Evolutionary conservation across 2,329 filamentous ascomycete genomes (phyloP).

Genomic region (Diaporthe sp.): DNA sequence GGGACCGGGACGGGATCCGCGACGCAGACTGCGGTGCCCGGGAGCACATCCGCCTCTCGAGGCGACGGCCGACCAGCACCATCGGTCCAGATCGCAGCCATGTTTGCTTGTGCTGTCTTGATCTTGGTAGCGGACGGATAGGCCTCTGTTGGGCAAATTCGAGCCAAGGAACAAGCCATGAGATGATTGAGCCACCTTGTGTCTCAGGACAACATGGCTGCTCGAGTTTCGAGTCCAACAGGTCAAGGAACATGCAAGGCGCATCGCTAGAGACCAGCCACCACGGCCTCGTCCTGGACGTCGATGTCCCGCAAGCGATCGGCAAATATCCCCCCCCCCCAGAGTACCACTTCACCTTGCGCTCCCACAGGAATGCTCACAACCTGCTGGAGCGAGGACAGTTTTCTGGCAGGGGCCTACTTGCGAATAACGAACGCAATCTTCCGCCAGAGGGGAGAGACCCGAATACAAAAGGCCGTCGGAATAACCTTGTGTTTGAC

Average conservation of each 20-base stretch:
- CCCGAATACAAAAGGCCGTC: background rate
- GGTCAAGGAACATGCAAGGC: no score
- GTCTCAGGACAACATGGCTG: background rate
- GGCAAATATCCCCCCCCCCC: background rate
- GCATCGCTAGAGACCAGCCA: background rate
- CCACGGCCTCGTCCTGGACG: background rate
- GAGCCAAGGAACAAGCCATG: background rate
- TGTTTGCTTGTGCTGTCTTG: constrained; percentile 5
- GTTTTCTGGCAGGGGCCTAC: background rate
- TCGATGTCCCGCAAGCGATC: no score
- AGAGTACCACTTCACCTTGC: no score
- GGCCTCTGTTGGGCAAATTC: background rate
- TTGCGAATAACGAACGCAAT: background rate
- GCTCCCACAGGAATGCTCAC: background rate
- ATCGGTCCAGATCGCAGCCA: background rate
- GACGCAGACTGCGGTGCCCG: background rate
- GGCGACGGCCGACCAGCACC: background rate
- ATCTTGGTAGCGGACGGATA: background rate
- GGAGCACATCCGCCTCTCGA: background rate
- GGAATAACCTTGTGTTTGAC: background rate
- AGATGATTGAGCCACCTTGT: background rate
- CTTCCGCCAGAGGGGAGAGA: background rate
- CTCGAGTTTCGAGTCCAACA: background rate
- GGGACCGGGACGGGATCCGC: background rate
- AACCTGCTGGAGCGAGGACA: background rate